Evolutionary conservation across 179 eudicot species (phyloP).

Genomic region (Gypsophila paniculata): DNA sequence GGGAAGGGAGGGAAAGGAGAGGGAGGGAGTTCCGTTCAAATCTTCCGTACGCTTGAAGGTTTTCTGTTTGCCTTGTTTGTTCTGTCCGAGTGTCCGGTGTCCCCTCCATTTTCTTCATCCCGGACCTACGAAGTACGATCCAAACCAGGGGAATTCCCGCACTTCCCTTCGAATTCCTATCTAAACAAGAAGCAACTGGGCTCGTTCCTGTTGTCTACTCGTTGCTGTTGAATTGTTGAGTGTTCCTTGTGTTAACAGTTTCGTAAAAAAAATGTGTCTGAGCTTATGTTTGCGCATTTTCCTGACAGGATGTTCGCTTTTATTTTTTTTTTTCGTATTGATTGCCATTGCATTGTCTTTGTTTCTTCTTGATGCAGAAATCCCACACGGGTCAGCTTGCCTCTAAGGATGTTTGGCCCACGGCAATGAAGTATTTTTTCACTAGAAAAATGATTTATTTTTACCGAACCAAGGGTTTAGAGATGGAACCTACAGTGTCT

Average conservation of each 20-base stretch:
- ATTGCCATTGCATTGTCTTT: neutral
- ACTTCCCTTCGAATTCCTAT: too few relatives aligned
- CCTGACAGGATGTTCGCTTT: neutral
- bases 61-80: too few relatives aligned
- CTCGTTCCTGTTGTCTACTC: neutral
- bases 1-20: too few relatives aligned
- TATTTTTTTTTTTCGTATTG: neutral
- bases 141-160: too few relatives aligned
- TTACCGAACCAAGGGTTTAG: constrained; percentile 18
- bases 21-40: too few relatives aligned
- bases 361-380: constrained; percentile 20
- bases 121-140: too few relatives aligned
- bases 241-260: neutral
- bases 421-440: neutral
- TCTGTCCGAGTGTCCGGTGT: too few relatives aligned
- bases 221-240: neutral
- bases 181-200: neutral
- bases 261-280: neutral
- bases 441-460: constrained; percentile 16
- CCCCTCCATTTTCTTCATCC: too few relatives aligned
- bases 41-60: too few relatives aligned
- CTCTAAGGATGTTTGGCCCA: neutral
- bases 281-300: neutral
- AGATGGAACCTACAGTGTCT: constrained; percentile 24
- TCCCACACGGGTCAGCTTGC: neutral